A percentile compares a stretch with the other conserved stretches of the same genome.
Evolutionary conservation across 2,329 filamentous ascomycete species (phyloP).

Genomic region (Verticillium dahliae): DNA sequence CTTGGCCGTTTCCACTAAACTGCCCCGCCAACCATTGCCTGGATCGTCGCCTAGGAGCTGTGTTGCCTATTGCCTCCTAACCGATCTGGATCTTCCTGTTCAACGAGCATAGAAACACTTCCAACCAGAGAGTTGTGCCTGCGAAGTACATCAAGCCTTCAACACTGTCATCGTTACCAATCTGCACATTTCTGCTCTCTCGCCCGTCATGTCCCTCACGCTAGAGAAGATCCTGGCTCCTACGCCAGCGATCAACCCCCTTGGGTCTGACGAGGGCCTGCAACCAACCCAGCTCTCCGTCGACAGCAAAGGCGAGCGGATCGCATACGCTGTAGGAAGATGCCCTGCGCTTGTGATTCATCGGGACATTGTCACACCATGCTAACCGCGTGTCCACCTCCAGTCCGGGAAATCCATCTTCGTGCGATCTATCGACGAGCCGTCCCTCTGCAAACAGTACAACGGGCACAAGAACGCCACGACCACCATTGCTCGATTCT

Average conservation of each 20-base stretch:
- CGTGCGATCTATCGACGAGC: constrained; percentile 88
- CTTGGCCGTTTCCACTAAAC: neutral
- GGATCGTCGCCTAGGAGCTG: neutral
- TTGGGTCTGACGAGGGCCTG: constrained; percentile 50
- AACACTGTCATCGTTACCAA: neutral
- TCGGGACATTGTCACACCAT: neutral
- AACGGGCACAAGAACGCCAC: constrained; percentile 73
- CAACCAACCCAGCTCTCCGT: constrained; percentile 83
- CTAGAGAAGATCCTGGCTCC: constrained; percentile 74
- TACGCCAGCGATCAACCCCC: constrained; percentile 59
- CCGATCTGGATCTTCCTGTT: neutral
- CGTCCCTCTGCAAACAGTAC: constrained; percentile 80
- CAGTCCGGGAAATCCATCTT: constrained; percentile 96
- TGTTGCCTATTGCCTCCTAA: neutral
- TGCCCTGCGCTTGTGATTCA: neutral
- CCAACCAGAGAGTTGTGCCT: neutral
- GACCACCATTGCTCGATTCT: constrained; percentile 89
- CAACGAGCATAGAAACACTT: neutral
- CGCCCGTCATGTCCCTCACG: constrained; percentile 41
- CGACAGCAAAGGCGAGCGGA: constrained; percentile 82
- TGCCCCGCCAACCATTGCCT: neutral
- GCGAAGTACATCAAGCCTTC: neutral
- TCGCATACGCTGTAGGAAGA: constrained; percentile 77
- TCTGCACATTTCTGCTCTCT: neutral
- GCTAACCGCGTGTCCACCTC: neutral